These are phyloP conservation scores for Paxillus rubicundulus DNA, from an alignment of 768 basidiomycete genomes.

Conservation along the genomic window DNA sequence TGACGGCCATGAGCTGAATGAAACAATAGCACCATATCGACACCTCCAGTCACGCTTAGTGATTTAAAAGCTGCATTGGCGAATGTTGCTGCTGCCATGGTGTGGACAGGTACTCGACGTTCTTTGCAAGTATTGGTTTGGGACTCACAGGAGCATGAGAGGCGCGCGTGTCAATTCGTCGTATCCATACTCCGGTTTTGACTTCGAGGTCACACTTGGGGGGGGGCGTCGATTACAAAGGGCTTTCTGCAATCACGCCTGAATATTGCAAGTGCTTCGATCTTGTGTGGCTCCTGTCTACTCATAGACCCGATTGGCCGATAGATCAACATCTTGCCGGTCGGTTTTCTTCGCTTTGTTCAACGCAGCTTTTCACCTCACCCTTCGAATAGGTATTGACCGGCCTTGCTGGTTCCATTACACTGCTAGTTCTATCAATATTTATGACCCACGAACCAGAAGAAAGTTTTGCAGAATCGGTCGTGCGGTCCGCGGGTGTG, in stretches of 20 bases:
- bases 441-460: neutral
- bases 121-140: neutral
- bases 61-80: conserved; percentile 14
- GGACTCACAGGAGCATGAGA: neutral
- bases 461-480: neutral
- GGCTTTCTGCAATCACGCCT: neutral
- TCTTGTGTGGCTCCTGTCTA: neutral
- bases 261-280: neutral
- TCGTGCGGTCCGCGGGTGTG: neutral
- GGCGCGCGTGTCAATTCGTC: neutral
- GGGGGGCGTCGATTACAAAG: neutral
- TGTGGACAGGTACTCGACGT: conserved; percentile 4
- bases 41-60: conserved; percentile 1
- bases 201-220: neutral
- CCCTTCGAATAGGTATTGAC: neutral
- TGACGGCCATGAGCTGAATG: neutral
- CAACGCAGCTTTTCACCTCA: neutral
- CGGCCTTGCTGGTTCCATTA: neutral
- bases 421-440: neutral
- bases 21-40: neutral
- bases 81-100: conserved; percentile 6
- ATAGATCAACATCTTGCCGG: conserved; percentile 2
- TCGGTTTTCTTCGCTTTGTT: neutral
- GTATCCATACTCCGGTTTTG: neutral
- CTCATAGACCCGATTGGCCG: neutral